These are phyloP conservation scores for Starmerella ratchasimensis DNA, from an alignment of 805 yeast genomes.

Conservation along the genomic window DNA sequence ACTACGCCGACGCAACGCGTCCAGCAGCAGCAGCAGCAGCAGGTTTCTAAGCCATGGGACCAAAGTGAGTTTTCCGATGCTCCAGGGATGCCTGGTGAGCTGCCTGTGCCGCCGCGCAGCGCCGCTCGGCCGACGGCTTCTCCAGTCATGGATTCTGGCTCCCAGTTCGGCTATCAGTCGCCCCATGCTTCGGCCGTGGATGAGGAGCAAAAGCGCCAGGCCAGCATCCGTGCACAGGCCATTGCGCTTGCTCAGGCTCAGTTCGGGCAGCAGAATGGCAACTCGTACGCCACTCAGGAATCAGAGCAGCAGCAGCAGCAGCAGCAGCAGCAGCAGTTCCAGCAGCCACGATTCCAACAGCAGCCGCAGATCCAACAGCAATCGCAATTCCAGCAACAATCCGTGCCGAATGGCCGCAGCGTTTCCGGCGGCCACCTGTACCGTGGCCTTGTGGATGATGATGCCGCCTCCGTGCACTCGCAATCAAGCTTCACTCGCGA, in stretches of 20 bases:
- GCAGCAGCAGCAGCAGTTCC: neutral
- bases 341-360: neutral
- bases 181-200: neutral
- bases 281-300: no score
- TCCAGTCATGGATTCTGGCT: neutral
- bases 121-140: constrained; percentile 2
- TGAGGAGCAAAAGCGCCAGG: constrained; percentile 1
- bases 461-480: constrained; percentile 12
- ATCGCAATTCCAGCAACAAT: neutral
- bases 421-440: constrained; percentile 6
- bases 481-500: constrained; percentile 19
- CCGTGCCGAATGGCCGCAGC: neutral
- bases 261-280: neutral
- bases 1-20: neutral
- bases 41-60: constrained; percentile 8
- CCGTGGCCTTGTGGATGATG: constrained; percentile 15
- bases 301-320: no score
- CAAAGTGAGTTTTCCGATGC: constrained; percentile 6
- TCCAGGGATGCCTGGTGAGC: neutral
- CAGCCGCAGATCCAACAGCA: no score
- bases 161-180: neutral
- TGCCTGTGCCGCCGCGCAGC: constrained; percentile 9
- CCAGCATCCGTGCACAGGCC: constrained; percentile 10
- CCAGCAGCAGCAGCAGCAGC: neutral
- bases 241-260: constrained; percentile 6